Percentiles rank a stretch among this genome's conserved stretches.
Evolutionary conservation across 108 stramenopile genomes (phyloP).

Genomic region (Discostella stelligeroides): DNA sequence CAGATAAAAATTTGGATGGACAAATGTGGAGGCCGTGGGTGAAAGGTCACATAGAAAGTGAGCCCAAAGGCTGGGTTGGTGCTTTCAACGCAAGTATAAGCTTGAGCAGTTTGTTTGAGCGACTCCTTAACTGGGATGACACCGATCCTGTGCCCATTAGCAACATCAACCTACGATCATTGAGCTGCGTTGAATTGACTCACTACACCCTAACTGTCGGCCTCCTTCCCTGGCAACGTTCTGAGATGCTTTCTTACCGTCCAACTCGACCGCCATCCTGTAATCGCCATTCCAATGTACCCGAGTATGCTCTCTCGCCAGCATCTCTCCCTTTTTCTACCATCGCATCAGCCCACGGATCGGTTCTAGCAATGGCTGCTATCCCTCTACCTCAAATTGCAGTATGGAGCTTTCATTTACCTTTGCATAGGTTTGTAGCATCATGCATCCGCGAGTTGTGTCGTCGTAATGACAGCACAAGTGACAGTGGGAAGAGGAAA

Average conservation of each 20-base stretch:
- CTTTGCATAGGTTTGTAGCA: conserved; percentile 89
- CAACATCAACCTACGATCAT: conserved; percentile 41
- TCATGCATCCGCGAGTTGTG: conserved; percentile 76
- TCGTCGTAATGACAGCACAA: too few species aligned
- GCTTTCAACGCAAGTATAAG: conserved; percentile 93
- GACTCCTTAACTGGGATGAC: conserved; percentile 80
- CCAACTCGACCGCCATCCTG: too few species aligned
- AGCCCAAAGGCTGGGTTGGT: conserved; percentile 87
- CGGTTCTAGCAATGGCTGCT: conserved; percentile 63
- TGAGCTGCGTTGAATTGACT: conserved; percentile 70
- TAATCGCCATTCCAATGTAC: too few species aligned
- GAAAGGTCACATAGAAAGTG: conserved; percentile 82
- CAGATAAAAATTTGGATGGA: too few species aligned
- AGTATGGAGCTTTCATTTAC: conserved; percentile 89
- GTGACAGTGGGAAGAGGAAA: too few species aligned
- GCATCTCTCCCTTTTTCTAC: conserved; percentile 81
- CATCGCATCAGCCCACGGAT: conserved; percentile 59
- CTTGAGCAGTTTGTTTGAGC: conserved; percentile 80
- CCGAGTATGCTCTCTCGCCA: too few species aligned
- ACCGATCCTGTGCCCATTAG: conserved; percentile 59
- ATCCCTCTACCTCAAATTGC: conserved; percentile 79
- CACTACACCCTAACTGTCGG: conserved; percentile 59
- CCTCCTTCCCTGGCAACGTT: conserved; percentile 66
- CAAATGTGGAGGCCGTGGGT: conserved; percentile 74
- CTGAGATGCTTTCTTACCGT: conserved; percentile 57